Evolutionary conservation across 2,329 filamentous ascomycete genomes (phyloP).

Genomic region (Diaporthe helianthi): DNA sequence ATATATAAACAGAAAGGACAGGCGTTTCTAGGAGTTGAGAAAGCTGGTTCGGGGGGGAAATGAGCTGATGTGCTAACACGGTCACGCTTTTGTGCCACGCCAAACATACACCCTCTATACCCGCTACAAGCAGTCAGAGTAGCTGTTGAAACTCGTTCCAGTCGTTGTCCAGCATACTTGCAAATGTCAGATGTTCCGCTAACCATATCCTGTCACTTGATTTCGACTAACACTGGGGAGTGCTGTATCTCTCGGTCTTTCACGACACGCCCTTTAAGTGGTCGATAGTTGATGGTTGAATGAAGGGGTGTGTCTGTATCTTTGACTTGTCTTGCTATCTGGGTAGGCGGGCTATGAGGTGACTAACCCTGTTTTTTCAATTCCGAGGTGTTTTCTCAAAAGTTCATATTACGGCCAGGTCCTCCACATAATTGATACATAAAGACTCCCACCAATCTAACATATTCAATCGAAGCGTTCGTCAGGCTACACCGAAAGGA

Average conservation of each 20-base stretch:
- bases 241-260: neutral
- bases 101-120: neutral
- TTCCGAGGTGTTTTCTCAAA: neutral
- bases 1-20: neutral
- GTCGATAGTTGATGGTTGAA: neutral
- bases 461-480: neutral
- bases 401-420: neutral
- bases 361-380: neutral
- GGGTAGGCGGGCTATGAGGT: neutral
- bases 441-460: neutral
- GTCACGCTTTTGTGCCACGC: neutral
- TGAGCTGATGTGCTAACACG: neutral
- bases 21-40: conserved; percentile 8
- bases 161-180: neutral
- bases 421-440: neutral
- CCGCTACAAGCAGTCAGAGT: neutral
- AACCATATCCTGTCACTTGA: neutral
- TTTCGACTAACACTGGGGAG: neutral
- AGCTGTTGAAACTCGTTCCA: neutral
- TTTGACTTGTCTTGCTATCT: neutral
- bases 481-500: neutral
- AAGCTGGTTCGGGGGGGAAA: neutral
- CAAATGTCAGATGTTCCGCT: neutral
- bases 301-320: neutral
- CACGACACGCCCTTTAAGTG: too few species aligned